Evolutionary conservation across 306 rosid genomes (phyloP).

Genomic region (Prunus kanzakura): DNA sequence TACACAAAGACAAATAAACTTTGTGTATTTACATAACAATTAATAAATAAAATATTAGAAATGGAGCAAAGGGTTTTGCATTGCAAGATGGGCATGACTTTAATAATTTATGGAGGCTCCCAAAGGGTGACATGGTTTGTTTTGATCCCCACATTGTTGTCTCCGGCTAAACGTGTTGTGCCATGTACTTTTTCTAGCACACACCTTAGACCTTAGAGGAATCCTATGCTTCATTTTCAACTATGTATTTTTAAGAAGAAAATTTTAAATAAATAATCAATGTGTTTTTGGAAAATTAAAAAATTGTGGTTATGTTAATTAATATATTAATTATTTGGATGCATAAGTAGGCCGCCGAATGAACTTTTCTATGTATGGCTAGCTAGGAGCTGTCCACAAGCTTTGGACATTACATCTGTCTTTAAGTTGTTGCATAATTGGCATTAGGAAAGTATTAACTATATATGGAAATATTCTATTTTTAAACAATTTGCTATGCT

Average conservation of each 20-base stretch:
- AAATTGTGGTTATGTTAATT: not conserved
- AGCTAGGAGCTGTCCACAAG: constrained; percentile 3
- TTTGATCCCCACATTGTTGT: constrained; percentile 32
- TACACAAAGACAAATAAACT: not conserved
- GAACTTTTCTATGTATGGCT: not conserved
- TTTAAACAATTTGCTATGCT: not conserved
- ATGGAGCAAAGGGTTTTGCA: constrained; percentile 10
- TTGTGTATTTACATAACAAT: not conserved
- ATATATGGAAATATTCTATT: not conserved
- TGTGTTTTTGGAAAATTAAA: not conserved
- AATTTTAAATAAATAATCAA: not conserved
- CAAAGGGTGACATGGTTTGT: constrained; percentile 17
- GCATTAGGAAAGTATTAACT: not conserved
- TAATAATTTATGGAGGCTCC: constrained; percentile 12
- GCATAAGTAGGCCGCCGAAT: not conserved
- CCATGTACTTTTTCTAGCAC: constrained; percentile 20
- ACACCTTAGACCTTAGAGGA: constrained; percentile 14
- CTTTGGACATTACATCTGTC: not conserved
- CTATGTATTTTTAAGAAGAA: not conserved
- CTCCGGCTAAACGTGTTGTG: constrained; percentile 28
- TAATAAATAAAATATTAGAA: not conserved
- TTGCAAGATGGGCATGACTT: constrained; percentile 26
- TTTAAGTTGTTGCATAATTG: not conserved
- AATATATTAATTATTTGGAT: not conserved
- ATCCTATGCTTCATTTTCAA: constrained; percentile 32